Evolutionary conservation across 225 moss, liverwort and hornwort species (phyloP).

Genomic region (Bryum argenteum): DNA sequence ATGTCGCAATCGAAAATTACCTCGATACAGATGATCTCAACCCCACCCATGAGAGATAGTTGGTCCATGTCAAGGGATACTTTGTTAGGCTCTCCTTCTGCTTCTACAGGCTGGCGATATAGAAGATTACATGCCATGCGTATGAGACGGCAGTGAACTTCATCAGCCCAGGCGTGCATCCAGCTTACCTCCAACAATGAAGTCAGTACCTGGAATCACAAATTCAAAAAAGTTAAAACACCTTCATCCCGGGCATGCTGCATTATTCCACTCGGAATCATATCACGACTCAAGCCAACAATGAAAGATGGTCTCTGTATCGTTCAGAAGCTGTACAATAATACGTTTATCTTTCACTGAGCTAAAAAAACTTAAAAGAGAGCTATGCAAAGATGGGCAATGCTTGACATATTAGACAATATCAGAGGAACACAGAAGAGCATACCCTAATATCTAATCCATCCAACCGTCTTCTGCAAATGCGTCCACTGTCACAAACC

Average conservation of each 20-base stretch:
- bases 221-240: too few species aligned
- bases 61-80: constrained; percentile 76
- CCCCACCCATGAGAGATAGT: constrained; percentile 83
- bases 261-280: background rate
- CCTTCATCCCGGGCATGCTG: background rate
- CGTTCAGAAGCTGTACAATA: background rate
- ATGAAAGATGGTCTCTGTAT: constrained; percentile 13
- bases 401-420: background rate
- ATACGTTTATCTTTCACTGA: constrained; percentile 12
- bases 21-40: constrained; percentile 93
- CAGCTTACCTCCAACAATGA: constrained; percentile 88
- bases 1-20: constrained; percentile 34
- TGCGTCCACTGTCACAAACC: constrained; percentile 91
- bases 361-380: background rate
- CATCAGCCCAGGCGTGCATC: constrained; percentile 98
- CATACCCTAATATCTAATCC: constrained; percentile 92
- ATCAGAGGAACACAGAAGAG: constrained; percentile 9
- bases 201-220: constrained; percentile 61
- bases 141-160: constrained; percentile 86
- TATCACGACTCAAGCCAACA: constrained; percentile 7
- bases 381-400: constrained; percentile 14
- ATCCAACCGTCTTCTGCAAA: constrained; percentile 72
- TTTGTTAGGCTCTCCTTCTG: constrained; percentile 48
- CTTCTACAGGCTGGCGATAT: constrained; percentile 61
- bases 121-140: constrained; percentile 88